Conservation (phyloP, 2,329 filamentous ascomycete genomes). For the Fonsecaea multimorphosa region DNA sequence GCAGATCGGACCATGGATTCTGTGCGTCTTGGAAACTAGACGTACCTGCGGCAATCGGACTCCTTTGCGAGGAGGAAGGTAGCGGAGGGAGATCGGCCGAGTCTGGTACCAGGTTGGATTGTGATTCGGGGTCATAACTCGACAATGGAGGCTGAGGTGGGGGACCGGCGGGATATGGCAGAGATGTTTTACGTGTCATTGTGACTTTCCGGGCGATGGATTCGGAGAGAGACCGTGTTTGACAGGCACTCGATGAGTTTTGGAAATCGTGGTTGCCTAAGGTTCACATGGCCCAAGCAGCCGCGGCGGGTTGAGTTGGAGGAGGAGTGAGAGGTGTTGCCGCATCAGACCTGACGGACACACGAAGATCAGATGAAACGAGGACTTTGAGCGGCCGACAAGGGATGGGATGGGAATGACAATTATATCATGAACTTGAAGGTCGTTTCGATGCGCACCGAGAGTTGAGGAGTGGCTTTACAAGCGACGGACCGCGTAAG, state of each 20-base stretch:
- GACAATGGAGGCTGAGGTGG: slow-evolving; percentile 27
- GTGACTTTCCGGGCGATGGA: slow-evolving; percentile 14
- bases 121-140: slow-evolving; percentile 7
- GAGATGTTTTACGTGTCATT: slow-evolving; percentile 36
- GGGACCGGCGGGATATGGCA: slow-evolving; percentile 35
- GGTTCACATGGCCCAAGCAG: slow-evolving; percentile 24
- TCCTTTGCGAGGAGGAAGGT: slow-evolving; percentile 19
- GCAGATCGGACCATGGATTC: slow-evolving; percentile 39
- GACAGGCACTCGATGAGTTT: background rate
- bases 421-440: background rate
- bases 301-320: background rate
- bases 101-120: slow-evolving; percentile 30
- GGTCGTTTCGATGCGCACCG: background rate
- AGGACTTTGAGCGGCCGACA: background rate
- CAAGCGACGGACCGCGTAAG: slow-evolving; percentile 19
- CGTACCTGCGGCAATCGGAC: slow-evolving; percentile 1
- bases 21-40: slow-evolving; percentile 31
- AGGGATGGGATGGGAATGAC: background rate
- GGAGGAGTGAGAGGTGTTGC: background rate
- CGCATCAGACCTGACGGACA: slow-evolving; percentile 1
- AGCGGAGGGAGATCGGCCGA: slow-evolving; percentile 34
- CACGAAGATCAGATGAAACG: background rate
- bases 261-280: slow-evolving; percentile 13
- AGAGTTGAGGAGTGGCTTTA: background rate
- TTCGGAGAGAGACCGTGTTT: background rate